These are phyloP conservation scores for Bothriochloa decipiens DNA, from an alignment of 176 grass and related monocot genomes.

Conservation along the genomic window DNA sequence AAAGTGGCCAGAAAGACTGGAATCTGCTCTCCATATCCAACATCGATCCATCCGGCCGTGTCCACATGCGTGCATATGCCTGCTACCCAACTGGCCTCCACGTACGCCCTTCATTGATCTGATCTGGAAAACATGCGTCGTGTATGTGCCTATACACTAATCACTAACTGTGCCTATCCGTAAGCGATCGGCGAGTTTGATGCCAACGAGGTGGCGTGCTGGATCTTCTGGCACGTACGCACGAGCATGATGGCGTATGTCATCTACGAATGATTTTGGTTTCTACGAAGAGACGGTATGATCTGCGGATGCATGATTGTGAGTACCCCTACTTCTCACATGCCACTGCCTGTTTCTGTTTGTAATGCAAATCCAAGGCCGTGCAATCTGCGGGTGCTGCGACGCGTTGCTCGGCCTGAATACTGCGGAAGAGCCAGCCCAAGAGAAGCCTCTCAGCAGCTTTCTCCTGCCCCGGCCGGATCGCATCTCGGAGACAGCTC, in stretches of 20 bases:
- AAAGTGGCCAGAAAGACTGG: background rate
- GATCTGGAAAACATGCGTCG: no score
- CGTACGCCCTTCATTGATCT: background rate
- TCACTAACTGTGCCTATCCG: background rate
- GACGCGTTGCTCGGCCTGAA: background rate
- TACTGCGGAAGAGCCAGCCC: no score
- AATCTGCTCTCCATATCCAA: background rate
- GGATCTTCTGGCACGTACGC: background rate
- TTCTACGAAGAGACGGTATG: background rate
- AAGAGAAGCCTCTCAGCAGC: background rate
- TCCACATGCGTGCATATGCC: background rate
- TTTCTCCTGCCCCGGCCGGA: background rate
- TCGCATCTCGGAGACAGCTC: background rate
- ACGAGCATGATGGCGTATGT: background rate
- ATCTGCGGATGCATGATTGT: background rate
- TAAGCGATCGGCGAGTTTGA: background rate
- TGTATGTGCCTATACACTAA: background rate
- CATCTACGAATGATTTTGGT: no score
- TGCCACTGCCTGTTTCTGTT: background rate
- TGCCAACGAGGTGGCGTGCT: background rate
- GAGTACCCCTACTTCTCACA: background rate
- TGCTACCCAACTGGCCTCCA: background rate
- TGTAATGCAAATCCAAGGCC: background rate
- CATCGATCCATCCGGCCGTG: background rate
- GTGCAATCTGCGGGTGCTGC: background rate